phyloP scores from a whole-genome alignment of 179 eudicot species.

The Carnegiea gigantea region DNA sequence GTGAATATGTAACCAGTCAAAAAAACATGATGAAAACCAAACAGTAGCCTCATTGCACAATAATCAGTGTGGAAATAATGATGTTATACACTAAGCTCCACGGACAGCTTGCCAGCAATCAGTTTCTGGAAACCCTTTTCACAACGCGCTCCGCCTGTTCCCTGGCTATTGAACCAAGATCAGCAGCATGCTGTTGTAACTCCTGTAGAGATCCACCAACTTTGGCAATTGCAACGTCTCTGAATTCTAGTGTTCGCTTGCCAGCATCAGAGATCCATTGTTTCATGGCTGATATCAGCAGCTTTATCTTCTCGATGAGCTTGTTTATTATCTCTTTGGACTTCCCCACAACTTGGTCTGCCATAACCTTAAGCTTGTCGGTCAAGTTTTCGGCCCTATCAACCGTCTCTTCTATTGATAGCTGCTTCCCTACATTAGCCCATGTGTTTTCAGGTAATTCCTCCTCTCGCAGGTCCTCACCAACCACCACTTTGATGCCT shows the following conservation, averaged over 20 bases:
- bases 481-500: conserved; percentile 84
- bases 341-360: conserved; percentile 56
- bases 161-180: conserved; percentile 43
- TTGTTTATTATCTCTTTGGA: conserved; percentile 52
- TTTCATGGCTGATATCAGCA: conserved; percentile 50
- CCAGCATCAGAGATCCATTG: conserved; percentile 42
- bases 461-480: conserved; percentile 68
- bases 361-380: conserved; percentile 74
- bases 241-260: conserved; percentile 41
- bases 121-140: conserved; percentile 74
- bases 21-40: neutral
- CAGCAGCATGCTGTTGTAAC: conserved; percentile 51
- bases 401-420: conserved; percentile 59
- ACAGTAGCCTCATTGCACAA: conserved; percentile 5
- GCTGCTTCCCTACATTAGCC: conserved; percentile 60
- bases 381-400: conserved; percentile 65
- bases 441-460: conserved; percentile 62
- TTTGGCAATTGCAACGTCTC: conserved; percentile 43
- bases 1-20: neutral
- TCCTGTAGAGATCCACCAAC: conserved; percentile 49
- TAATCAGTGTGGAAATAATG: conserved; percentile 3
- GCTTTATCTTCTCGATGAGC: conserved; percentile 54
- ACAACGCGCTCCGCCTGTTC: conserved; percentile 73
- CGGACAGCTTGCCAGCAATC: conserved; percentile 21
- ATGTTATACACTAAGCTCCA: neutral